Percentiles rank a stretch among this genome's conserved stretches.
These are phyloP conservation scores for Naganishia sp. DNA, from an alignment of 1,284 basidiomycete genomes.

Conservation along the genomic window DNA sequence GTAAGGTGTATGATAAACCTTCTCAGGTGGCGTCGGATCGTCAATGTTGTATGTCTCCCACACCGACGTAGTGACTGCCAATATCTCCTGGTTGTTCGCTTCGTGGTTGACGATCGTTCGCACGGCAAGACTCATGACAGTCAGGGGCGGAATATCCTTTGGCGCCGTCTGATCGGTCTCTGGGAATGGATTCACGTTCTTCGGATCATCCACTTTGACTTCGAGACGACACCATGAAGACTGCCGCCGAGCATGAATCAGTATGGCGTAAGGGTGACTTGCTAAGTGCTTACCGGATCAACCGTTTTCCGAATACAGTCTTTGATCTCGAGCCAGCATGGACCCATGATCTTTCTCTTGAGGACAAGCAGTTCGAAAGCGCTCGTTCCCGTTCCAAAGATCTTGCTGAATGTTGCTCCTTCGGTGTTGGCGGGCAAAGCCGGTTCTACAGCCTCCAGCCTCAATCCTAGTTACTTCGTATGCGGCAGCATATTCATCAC, in stretches of 20 bases:
- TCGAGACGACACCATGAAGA: slow-evolving; percentile 95
- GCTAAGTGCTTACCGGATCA: slow-evolving; percentile 65
- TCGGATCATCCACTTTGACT: slow-evolving; percentile 79
- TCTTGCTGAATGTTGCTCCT: slow-evolving; percentile 79
- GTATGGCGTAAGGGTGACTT: slow-evolving; percentile 3
- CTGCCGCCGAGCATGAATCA: slow-evolving; percentile 54
- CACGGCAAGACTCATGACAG: slow-evolving; percentile 82
- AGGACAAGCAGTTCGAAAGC: slow-evolving; percentile 94
- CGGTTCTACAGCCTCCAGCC: slow-evolving; percentile 55
- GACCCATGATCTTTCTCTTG: slow-evolving; percentile 97
- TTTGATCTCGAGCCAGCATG: slow-evolving; percentile 91
- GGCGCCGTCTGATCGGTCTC: slow-evolving; percentile 73
- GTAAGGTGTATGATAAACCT: slow-evolving; percentile 76
- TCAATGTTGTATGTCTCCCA: slow-evolving; percentile 82
- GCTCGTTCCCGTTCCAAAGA: slow-evolving; percentile 90
- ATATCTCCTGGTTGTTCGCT: slow-evolving; percentile 90
- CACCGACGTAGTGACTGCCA: slow-evolving; percentile 78
- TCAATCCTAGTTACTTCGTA: background rate
- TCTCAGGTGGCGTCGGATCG: slow-evolving; percentile 82
- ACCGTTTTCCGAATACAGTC: slow-evolving; percentile 66
- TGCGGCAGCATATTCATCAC: slow-evolving; percentile 37
- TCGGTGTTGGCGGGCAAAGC: slow-evolving; percentile 70
- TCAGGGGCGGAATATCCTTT: slow-evolving; percentile 83
- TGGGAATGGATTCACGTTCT: slow-evolving; percentile 79
- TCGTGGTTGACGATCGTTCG: slow-evolving; percentile 94